A percentile compares a stretch with the other conserved stretches of the same genome.
Conservation (phyloP, 306 rosid species). For the Prunus mume region DNA sequence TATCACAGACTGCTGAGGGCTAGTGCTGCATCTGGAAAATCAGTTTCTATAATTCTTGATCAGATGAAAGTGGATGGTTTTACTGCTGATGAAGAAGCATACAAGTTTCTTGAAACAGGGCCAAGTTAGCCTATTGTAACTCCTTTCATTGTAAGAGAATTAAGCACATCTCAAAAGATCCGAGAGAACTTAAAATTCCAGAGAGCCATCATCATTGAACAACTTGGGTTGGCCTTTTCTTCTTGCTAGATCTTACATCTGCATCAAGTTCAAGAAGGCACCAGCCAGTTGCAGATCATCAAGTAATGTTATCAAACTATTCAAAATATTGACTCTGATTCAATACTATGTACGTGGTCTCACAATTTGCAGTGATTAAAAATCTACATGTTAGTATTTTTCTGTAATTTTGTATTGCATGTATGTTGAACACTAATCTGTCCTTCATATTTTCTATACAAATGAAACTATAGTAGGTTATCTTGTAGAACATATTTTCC, state of each 20-base stretch:
- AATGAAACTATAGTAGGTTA: not conserved
- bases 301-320: not conserved
- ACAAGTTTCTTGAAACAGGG: constrained; percentile 10
- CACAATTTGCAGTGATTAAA: not conserved
- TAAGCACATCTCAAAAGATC: not conserved
- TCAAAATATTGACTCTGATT: not conserved
- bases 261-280: not conserved
- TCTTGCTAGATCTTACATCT: not conserved
- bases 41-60: constrained; percentile 13
- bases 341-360: not conserved
- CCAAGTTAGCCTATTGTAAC: not conserved
- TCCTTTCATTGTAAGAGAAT: not conserved
- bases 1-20: constrained; percentile 29
- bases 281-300: not conserved
- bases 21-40: constrained; percentile 21
- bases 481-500: not conserved
- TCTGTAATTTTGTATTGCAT: not conserved
- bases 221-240: not conserved
- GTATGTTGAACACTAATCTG: not conserved
- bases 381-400: not conserved
- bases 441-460: not conserved
- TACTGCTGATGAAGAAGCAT: constrained; percentile 11
- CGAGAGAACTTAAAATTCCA: not conserved
- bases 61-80: constrained; percentile 23
- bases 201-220: too few species aligned